These are phyloP conservation scores for Rubia balearica DNA, from an alignment of 305 asterid species.

Conservation along the genomic window DNA sequence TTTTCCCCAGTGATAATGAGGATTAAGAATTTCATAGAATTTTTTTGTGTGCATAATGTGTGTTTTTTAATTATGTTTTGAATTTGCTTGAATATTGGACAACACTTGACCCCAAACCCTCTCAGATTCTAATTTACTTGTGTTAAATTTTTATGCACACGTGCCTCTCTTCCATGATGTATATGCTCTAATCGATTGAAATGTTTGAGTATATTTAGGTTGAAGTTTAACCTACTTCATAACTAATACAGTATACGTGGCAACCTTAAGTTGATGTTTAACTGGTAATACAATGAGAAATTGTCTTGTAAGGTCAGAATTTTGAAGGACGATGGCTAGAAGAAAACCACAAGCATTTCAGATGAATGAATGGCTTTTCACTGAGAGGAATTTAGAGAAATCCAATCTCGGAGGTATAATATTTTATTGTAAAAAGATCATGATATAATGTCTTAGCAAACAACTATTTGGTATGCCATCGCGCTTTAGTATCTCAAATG, in stretches of 20 bases:
- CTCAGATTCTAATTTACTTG: no score
- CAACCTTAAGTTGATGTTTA: neutral
- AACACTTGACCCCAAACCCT: no score
- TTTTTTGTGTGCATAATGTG: no score
- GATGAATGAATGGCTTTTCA: slow-evolving; percentile 10
- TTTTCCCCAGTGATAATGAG: no score
- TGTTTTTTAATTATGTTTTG: no score
- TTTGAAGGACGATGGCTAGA: slow-evolving; percentile 39
- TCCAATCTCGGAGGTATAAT: slow-evolving; percentile 66
- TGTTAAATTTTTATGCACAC: no score
- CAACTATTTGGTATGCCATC: slow-evolving; percentile 41
- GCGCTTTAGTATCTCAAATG: no score
- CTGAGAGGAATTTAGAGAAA: slow-evolving; percentile 39
- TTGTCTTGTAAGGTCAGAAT: slow-evolving; percentile 14
- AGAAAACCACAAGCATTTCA: slow-evolving; percentile 21
- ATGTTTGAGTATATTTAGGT: neutral
- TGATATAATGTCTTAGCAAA: neutral
- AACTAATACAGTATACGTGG: neutral
- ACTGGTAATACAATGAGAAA: slow-evolving; percentile 3
- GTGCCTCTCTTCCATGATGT: no score
- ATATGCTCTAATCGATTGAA: neutral
- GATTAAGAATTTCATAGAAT: no score
- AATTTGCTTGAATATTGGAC: no score
- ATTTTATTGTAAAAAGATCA: slow-evolving; percentile 54
- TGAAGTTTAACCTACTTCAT: neutral